Conservation (phyloP, 768 basidiomycete species). For the Tylopilus cervinicoccineus region DNA sequence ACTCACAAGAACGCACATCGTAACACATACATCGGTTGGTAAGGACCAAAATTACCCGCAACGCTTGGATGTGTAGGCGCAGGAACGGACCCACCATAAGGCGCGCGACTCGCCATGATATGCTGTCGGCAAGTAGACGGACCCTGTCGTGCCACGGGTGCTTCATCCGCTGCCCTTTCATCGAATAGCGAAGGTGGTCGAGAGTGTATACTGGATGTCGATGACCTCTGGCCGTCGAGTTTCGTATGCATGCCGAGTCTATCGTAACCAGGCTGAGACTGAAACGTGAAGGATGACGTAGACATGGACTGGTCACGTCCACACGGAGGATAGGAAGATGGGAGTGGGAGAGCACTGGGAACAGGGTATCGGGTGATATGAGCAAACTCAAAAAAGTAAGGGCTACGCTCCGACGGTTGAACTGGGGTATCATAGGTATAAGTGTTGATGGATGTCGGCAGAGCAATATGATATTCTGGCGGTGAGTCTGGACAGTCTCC, state of each 20-base stretch:
- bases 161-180: constrained; percentile 5
- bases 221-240: constrained; percentile 8
- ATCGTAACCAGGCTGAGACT: constrained; percentile 12
- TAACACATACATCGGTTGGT: constrained; percentile 14
- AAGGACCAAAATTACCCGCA: not conserved
- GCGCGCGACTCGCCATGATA: not conserved
- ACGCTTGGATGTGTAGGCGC: constrained; percentile 1
- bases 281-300: constrained; percentile 4
- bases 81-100: constrained; percentile 4
- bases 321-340: constrained; percentile 1
- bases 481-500: constrained; percentile 13
- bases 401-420: constrained; percentile 9
- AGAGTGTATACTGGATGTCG: constrained; percentile 10
- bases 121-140: constrained; percentile 2
- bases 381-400: constrained; percentile 26
- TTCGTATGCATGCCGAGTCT: constrained; percentile 4
- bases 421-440: constrained; percentile 10
- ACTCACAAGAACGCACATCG: not conserved
- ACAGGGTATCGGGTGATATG: constrained; percentile 27
- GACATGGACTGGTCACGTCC: constrained; percentile 5
- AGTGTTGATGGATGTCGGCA: constrained; percentile 7
- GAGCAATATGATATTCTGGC: constrained; percentile 12
- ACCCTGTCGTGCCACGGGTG: not conserved
- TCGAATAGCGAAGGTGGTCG: constrained; percentile 7
- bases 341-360: constrained; percentile 18